Base-by-base conservation (phyloP, 495 filamentous ascomycete species). In the Staphylotrichum tortipilum region DNA sequence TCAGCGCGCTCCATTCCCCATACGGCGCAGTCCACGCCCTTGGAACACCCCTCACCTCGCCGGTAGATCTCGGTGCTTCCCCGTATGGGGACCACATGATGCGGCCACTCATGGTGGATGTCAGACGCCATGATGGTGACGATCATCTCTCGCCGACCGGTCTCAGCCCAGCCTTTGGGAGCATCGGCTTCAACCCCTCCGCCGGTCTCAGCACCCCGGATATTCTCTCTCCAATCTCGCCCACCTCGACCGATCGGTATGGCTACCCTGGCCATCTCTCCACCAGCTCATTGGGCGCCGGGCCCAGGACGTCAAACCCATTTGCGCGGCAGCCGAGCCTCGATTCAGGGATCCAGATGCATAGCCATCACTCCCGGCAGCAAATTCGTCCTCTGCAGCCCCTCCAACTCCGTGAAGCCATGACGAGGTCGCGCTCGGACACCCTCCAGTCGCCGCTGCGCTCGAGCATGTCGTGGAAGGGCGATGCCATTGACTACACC, bases 1-100 rank as follows among this genome's bases (percentile, higher is more conserved):
- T 89, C 9, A 86, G 92, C 68, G 89, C 90, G 7, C 71, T 96
- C 18, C 86, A 94, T 57, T 86, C 86, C n/a, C 84, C 87, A 46
- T 80, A 78, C 48, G 72, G 70, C 18, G 76, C 76, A 8, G 76
- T 78, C 4, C 74, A 79, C 51, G 70, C 68, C 21, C 56, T 79
- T 11, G 74, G 73, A 17, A 72, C 78, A 3, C 78, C 80, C 7
- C 69, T 82, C 35, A 67, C 73, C 6, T 80, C 78, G 24, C 79
- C 79, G 4, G 77, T 79, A 44, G 74, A 80, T 52, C 70, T 75
- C 52, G 65, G 70, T 46, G 62, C 57, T 33, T 66, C 74, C 44
- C 63, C 68, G 12, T 74, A 78, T 50, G 61, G 71, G 5, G 74
- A 76, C 48, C 69, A 75, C 34, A 78, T 80, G 54, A 77, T 79